These are phyloP conservation scores for Aspergillus sclerotioniger DNA, from an alignment of 495 filamentous ascomycete genomes.

Conservation along the genomic window DNA sequence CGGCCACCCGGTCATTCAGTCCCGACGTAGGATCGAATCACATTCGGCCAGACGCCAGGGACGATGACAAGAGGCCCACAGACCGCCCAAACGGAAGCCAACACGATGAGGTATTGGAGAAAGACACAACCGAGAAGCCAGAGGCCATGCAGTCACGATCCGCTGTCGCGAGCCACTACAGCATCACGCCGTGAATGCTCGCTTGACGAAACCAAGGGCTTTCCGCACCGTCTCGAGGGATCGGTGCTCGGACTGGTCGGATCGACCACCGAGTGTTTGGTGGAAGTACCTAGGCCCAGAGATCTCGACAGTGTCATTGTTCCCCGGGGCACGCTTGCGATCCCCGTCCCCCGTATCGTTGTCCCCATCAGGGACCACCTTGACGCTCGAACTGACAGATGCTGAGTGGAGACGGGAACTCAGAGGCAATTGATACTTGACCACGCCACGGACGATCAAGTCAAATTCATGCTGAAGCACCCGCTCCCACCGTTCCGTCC, in stretches of 20 bases:
- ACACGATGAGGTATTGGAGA: not conserved
- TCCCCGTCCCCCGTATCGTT: conserved; percentile 17
- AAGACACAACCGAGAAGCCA: conserved; percentile 23
- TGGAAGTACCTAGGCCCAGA: conserved; percentile 7
- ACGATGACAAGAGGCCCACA: not conserved
- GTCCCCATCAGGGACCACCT: conserved; percentile 50
- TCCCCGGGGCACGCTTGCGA: conserved; percentile 16
- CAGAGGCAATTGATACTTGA: conserved; percentile 86
- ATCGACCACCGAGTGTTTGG: conserved; percentile 6
- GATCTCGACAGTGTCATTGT: conserved; percentile 32
- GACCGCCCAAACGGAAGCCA: not conserved
- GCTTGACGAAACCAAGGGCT: conserved; percentile 18
- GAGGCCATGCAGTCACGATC: conserved; percentile 17
- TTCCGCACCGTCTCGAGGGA: conserved; percentile 15
- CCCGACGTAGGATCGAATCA: not conserved
- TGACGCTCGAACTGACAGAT: conserved; percentile 50
- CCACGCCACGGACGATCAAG: conserved; percentile 80
- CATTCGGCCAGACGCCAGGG: not conserved
- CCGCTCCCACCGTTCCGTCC: conserved; percentile 86
- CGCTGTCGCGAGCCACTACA: conserved; percentile 3
- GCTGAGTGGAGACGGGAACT: conserved; percentile 62
- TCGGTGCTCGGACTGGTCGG: not conserved
- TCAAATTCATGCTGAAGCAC: conserved; percentile 90
- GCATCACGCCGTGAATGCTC: conserved; percentile 19
- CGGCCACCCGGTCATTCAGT: not conserved